phyloP scores from a whole-genome alignment of 768 basidiomycete genomes.

The Royoungia palumana region DNA sequence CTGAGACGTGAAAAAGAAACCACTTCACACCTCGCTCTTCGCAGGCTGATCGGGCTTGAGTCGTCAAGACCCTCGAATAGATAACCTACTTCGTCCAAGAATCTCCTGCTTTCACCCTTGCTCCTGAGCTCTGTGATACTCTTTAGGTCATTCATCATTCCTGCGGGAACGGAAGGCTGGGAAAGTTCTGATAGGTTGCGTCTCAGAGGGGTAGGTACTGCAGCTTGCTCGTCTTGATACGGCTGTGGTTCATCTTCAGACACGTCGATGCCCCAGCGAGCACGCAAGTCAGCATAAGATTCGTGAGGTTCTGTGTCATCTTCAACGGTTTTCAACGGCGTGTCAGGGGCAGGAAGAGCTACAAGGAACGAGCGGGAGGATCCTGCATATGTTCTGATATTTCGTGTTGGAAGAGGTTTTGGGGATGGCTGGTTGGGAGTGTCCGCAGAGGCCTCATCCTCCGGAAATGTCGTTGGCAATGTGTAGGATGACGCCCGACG shows the following conservation, averaged over 20 bases:
- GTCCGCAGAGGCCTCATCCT: constrained; percentile 28
- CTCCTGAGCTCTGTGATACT: constrained; percentile 78
- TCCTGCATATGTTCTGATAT: constrained; percentile 69
- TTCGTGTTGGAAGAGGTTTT: constrained; percentile 26
- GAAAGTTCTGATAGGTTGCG: constrained; percentile 33
- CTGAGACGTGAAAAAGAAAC: not conserved
- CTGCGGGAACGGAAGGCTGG: constrained; percentile 43
- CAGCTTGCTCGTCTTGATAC: constrained; percentile 9
- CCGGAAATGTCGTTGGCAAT: constrained; percentile 14
- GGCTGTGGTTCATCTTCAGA: constrained; percentile 68
- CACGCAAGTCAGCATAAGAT: constrained; percentile 69
- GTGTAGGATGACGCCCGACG: constrained; percentile 25
- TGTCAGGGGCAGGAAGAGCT: constrained; percentile 44
- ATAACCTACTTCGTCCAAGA: constrained; percentile 83
- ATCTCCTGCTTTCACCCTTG: constrained; percentile 76
- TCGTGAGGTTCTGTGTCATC: constrained; percentile 58
- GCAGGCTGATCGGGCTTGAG: constrained; percentile 49
- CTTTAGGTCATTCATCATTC: constrained; percentile 71
- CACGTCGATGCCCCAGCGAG: constrained; percentile 78
- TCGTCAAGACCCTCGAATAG: constrained; percentile 74
- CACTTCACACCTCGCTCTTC: constrained; percentile 59
- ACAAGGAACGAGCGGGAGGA: constrained; percentile 79
- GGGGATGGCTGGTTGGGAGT: constrained; percentile 26
- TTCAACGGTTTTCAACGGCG: constrained; percentile 35
- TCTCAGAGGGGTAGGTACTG: constrained; percentile 5